Evolutionary conservation across 2,329 filamentous ascomycete species (phyloP).

Genomic region (Ascocoryne sarcoides): DNA sequence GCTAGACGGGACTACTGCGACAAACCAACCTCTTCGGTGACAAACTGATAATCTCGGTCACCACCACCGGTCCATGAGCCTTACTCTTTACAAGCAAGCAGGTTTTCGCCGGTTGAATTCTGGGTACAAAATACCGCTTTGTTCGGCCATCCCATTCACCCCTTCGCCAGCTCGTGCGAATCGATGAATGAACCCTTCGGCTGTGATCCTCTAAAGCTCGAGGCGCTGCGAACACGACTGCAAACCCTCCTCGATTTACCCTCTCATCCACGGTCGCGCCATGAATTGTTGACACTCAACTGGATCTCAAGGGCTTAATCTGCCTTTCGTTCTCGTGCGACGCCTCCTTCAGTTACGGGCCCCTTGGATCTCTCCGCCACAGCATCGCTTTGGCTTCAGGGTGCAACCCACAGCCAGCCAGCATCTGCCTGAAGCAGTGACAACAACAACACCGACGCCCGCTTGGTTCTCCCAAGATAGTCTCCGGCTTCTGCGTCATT

Average conservation of each 20-base stretch:
- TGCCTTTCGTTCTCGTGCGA: slow-evolving; percentile 21
- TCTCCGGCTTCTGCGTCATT: slow-evolving; percentile 10
- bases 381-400: slow-evolving; percentile 9
- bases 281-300: slow-evolving; percentile 26
- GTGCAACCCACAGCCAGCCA: background rate
- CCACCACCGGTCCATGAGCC: too few species aligned
- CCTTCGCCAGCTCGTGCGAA: too few species aligned
- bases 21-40: too few species aligned
- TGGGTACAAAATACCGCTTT: too few species aligned
- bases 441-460: background rate
- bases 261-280: slow-evolving; percentile 3
- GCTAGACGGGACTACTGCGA: too few species aligned
- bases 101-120: too few species aligned
- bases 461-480: background rate
- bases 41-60: too few species aligned
- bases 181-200: too few species aligned
- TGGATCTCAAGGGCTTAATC: slow-evolving; percentile 20
- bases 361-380: slow-evolving; percentile 7
- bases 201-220: too few species aligned
- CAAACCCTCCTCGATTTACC: background rate
- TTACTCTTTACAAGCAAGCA: too few species aligned
- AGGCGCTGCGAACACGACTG: too few species aligned
- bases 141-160: too few species aligned
- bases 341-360: slow-evolving; percentile 19
- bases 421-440: background rate